phyloP scores from a whole-genome alignment of 1,284 basidiomycete genomes.

The Mycena sp. region DNA sequence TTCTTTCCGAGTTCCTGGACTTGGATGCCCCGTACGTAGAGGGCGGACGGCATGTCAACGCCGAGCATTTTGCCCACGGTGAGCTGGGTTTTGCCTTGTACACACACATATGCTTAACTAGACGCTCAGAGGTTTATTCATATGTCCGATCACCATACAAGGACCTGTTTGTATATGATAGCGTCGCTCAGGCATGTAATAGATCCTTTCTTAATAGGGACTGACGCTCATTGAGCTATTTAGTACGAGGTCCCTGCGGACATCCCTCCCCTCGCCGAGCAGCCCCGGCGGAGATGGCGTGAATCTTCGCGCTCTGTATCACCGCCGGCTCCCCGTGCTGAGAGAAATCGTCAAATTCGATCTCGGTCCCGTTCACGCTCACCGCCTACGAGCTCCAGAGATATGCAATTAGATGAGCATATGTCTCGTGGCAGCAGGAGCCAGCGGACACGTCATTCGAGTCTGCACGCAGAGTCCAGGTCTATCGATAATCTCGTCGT shows the following conservation, averaged over 20 bases:
- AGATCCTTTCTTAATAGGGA: background rate
- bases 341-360: constrained; percentile 22
- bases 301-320: constrained; percentile 41
- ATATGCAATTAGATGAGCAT: constrained; percentile 21
- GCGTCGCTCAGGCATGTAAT: constrained; percentile 80
- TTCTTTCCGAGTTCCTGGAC: constrained; percentile 87
- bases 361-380: constrained; percentile 27
- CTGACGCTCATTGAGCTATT: constrained; percentile 6
- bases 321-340: constrained; percentile 20
- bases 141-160: constrained; percentile 88
- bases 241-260: constrained; percentile 21
- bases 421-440: constrained; percentile 15
- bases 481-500: background rate
- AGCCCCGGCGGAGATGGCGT: constrained; percentile 53
- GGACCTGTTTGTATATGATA: constrained; percentile 83
- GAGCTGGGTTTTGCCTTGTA: constrained; percentile 36
- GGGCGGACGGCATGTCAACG: constrained; percentile 68
- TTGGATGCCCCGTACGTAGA: constrained; percentile 67
- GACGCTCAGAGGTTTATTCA: constrained; percentile 76
- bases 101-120: constrained; percentile 20
- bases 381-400: constrained; percentile 21
- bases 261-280: constrained; percentile 21
- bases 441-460: constrained; percentile 30
- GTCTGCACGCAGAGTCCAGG: background rate
- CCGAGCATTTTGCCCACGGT: constrained; percentile 93